These are phyloP conservation scores for Ganoderma meredithae DNA, from an alignment of 1,284 basidiomycete species.

Conservation along the genomic window DNA sequence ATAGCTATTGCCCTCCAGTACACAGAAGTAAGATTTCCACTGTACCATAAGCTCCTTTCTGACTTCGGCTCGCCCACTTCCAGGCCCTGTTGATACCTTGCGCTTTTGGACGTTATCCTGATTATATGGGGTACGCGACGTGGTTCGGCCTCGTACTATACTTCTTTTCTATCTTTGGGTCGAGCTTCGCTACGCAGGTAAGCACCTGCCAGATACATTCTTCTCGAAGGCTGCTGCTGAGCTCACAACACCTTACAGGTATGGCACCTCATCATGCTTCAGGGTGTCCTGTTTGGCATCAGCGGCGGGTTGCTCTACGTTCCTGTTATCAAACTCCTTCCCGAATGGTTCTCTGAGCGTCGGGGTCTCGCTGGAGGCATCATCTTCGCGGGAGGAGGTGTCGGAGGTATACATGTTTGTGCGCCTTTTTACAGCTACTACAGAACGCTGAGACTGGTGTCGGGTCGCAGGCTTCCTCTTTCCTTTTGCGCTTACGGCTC, in stretches of 20 bases:
- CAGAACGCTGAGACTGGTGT: not conserved
- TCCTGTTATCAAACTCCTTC: conserved; percentile 35
- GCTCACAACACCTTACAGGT: conserved; percentile 22
- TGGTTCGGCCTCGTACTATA: conserved; percentile 35
- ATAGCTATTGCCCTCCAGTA: conserved; percentile 36
- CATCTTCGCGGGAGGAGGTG: conserved; percentile 41
- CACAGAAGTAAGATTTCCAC: conserved; percentile 23
- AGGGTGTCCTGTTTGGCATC: conserved; percentile 39
- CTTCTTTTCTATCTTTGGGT: conserved; percentile 34
- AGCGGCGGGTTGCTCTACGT: conserved; percentile 38
- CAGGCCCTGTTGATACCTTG: conserved; percentile 34
- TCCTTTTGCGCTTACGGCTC: conserved; percentile 35
- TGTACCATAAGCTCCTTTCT: not conserved
- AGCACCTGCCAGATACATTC: not conserved
- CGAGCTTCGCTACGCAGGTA: conserved; percentile 39
- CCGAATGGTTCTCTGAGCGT: conserved; percentile 35
- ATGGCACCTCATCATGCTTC: conserved; percentile 39
- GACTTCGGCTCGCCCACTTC: not conserved
- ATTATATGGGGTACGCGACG: conserved; percentile 34
- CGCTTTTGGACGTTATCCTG: conserved; percentile 37
- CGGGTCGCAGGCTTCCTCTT: conserved; percentile 36
- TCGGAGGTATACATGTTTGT: conserved; percentile 32
- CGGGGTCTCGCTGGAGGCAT: conserved; percentile 41
- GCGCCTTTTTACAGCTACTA: not conserved
- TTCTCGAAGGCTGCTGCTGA: not conserved